A percentile compares a stretch with the other conserved stretches of the same genome.
These are phyloP conservation scores for Ganoderma multipileum DNA, from an alignment of 1,284 basidiomycete genomes.

Conservation along the genomic window DNA sequence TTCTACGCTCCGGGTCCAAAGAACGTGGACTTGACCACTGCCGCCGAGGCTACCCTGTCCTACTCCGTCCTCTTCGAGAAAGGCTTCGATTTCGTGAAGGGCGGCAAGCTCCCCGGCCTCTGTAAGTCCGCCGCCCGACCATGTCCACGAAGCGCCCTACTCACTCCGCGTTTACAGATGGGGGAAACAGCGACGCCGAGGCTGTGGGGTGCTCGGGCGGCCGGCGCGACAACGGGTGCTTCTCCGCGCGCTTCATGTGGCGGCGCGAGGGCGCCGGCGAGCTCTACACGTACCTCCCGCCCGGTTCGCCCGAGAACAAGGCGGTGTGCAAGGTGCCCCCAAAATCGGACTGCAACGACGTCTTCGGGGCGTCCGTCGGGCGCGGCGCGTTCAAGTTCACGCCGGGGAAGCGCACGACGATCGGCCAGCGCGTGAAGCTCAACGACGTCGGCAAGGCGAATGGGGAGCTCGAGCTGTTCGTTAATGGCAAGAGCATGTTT, in stretches of 20 bases:
- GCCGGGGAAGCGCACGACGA: constrained; percentile 65
- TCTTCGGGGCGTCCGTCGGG: constrained; percentile 75
- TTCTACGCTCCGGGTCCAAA: constrained; percentile 59
- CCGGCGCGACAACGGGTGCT: constrained; percentile 52
- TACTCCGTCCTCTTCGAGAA: constrained; percentile 68
- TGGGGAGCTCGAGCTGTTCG: constrained; percentile 61
- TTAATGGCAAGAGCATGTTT: constrained; percentile 64
- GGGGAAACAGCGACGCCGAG: constrained; percentile 52
- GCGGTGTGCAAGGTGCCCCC: constrained; percentile 59
- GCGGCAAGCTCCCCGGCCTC: constrained; percentile 43
- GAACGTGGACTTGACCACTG: constrained; percentile 53
- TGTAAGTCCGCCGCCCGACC: constrained; percentile 31
- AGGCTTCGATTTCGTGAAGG: constrained; percentile 51
- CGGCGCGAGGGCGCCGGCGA: constrained; percentile 57
- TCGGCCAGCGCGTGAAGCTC: constrained; percentile 65
- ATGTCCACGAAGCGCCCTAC: background rate
- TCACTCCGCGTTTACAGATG: constrained; percentile 44
- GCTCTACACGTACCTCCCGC: constrained; percentile 67
- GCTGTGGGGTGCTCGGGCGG: constrained; percentile 59
- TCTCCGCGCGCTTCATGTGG: constrained; percentile 68
- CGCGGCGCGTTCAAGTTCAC: constrained; percentile 73
- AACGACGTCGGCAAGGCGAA: constrained; percentile 65
- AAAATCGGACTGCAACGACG: constrained; percentile 62
- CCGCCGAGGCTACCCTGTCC: constrained; percentile 56
- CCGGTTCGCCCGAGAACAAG: constrained; percentile 62